phyloP scores from a whole-genome alignment of 192 early-diverging fungal species.

The Anaeromyces robustus region DNA sequence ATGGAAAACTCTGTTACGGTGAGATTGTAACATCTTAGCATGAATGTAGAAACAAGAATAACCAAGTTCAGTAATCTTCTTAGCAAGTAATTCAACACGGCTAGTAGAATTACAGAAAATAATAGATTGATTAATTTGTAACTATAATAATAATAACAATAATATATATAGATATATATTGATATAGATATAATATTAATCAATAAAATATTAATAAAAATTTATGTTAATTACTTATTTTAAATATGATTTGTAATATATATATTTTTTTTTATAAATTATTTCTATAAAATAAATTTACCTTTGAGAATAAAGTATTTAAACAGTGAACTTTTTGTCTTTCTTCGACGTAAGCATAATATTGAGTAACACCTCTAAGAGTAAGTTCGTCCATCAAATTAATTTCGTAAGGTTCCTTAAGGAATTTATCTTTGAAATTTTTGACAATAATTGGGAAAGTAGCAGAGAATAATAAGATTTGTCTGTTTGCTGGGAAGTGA shows the following conservation, averaged over 20 bases:
- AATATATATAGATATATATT: no score
- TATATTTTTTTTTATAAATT: no score
- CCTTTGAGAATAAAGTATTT: slow-evolving; percentile 82
- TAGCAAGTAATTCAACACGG: slow-evolving; percentile 94
- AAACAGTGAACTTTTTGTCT: slow-evolving; percentile 92
- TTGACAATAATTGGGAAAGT: slow-evolving; percentile 98
- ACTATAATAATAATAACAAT: no score
- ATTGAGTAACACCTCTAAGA: slow-evolving; percentile 93
- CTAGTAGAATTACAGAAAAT: slow-evolving; percentile 99
- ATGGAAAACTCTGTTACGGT: slow-evolving; percentile 98
- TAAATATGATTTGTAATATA: no score
- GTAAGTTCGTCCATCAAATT: slow-evolving; percentile 99
- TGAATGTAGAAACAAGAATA: slow-evolving; percentile 99
- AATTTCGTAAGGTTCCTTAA: slow-evolving; percentile 94
- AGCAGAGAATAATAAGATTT: slow-evolving; percentile 92
- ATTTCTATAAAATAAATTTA: slow-evolving; percentile 13
- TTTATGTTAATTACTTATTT: no score
- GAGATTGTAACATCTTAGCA: slow-evolving; percentile 93
- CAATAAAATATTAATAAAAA: no score
- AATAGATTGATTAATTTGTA: slow-evolving; percentile 99
- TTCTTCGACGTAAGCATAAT: slow-evolving; percentile 98
- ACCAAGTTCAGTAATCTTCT: slow-evolving; percentile 99
- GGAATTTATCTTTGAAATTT: slow-evolving; percentile 90
- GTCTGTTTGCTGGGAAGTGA: slow-evolving; percentile 68
- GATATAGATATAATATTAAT: no score